phyloP scores from a whole-genome alignment of 2,329 filamentous ascomycete species.

The Didymella exigua region DNA sequence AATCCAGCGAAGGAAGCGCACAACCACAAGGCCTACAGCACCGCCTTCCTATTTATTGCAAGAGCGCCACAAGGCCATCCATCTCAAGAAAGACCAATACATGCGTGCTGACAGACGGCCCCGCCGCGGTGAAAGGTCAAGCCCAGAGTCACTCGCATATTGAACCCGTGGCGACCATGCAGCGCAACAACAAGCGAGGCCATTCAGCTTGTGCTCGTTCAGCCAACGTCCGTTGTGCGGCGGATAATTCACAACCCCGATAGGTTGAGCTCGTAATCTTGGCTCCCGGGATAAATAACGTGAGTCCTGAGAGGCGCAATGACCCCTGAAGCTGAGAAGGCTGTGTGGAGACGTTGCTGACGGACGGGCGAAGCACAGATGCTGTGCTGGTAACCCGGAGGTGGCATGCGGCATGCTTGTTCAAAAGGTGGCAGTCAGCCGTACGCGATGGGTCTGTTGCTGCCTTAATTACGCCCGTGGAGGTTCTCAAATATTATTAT shows the following conservation, averaged over 20 bases:
- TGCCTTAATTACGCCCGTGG: neutral
- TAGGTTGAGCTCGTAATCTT: neutral
- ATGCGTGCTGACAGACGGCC: constrained; percentile 12
- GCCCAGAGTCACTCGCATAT: neutral
- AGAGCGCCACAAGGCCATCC: neutral
- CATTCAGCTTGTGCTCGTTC: constrained; percentile 11
- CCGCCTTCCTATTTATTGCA: constrained; percentile 10
- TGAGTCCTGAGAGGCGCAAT: constrained; percentile 9
- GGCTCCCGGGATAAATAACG: neutral
- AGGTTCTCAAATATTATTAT: neutral
- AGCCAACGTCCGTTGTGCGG: constrained; percentile 10
- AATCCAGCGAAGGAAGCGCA: constrained; percentile 1
- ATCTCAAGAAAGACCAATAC: constrained; percentile 5
- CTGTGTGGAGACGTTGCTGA: constrained; percentile 15
- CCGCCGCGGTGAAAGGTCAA: constrained; percentile 4
- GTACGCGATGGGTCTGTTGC: constrained; percentile 6
- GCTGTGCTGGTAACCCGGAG: constrained; percentile 4
- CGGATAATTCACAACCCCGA: neutral
- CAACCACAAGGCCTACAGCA: neutral
- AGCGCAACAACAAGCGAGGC: constrained; percentile 12
- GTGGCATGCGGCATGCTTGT: constrained; percentile 1
- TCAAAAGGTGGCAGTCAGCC: constrained; percentile 13
- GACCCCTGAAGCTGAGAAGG: constrained; percentile 10
- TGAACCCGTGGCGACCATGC: constrained; percentile 1
- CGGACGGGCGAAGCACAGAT: constrained; percentile 7